phyloP scores from a whole-genome alignment of 495 filamentous ascomycete genomes.

The Margaritispora aquatica region DNA sequence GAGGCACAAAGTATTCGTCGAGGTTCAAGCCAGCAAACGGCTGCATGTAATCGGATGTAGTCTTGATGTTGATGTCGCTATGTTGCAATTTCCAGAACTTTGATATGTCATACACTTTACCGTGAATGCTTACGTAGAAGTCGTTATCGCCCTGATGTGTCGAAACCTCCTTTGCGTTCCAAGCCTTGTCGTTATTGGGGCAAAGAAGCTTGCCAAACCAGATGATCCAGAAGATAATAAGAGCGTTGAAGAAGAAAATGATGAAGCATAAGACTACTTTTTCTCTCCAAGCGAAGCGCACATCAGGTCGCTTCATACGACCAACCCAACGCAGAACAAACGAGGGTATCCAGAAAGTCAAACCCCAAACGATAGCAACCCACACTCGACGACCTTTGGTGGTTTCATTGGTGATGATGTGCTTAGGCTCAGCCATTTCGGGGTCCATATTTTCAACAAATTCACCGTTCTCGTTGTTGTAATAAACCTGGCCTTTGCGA shows the following conservation, averaged over 20 bases:
- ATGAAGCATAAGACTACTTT: slow-evolving; percentile 78
- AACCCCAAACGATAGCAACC: slow-evolving; percentile 73
- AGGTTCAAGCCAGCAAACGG: slow-evolving; percentile 71
- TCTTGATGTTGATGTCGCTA: slow-evolving; percentile 63
- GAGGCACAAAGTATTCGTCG: slow-evolving; percentile 78
- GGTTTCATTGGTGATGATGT: slow-evolving; percentile 65
- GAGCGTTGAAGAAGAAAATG: slow-evolving; percentile 76
- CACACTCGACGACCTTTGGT: slow-evolving; percentile 61
- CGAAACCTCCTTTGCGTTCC: slow-evolving; percentile 65
- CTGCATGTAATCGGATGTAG: slow-evolving; percentile 55
- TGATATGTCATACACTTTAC: slow-evolving; percentile 85
- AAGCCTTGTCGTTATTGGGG: slow-evolving; percentile 87
- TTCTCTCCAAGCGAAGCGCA: slow-evolving; percentile 91
- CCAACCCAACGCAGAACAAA: slow-evolving; percentile 73
- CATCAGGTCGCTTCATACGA: slow-evolving; percentile 95
- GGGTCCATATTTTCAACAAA: slow-evolving; percentile 57
- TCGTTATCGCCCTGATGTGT: slow-evolving; percentile 66
- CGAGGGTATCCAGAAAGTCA: slow-evolving; percentile 95
- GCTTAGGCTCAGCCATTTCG: slow-evolving; percentile 67
- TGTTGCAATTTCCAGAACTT: slow-evolving; percentile 83
- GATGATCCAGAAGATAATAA: slow-evolving; percentile 90
- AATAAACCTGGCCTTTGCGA: slow-evolving; percentile 63
- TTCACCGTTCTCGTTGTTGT: slow-evolving; percentile 52
- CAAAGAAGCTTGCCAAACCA: slow-evolving; percentile 79
- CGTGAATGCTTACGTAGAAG: slow-evolving; percentile 84